Conservation (phyloP, 1,139 yeast genomes). For the Yamadazyma sp. region DNA sequence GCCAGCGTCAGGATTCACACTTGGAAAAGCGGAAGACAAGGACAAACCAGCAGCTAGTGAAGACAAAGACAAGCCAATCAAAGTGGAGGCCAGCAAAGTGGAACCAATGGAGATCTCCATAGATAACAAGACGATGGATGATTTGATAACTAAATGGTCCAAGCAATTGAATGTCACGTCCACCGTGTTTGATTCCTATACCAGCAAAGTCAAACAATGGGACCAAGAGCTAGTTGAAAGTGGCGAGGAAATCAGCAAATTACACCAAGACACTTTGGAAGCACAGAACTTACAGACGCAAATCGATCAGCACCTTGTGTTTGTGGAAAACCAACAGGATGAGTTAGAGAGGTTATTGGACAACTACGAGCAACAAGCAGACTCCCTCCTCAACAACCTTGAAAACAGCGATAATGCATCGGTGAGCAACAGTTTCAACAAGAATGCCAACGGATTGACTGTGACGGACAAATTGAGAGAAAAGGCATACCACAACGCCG, state of each 20-base stretch:
- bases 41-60: not conserved
- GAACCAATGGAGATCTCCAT: constrained; percentile 75
- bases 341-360: constrained; percentile 82
- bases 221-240: constrained; percentile 81
- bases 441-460: constrained; percentile 21
- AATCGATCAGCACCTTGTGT: constrained; percentile 82
- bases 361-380: constrained; percentile 85
- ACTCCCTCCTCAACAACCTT: constrained; percentile 48
- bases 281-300: constrained; percentile 86
- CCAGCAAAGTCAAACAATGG: constrained; percentile 77
- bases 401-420: constrained; percentile 25
- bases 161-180: constrained; percentile 75
- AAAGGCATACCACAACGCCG: constrained; percentile 87
- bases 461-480: constrained; percentile 84
- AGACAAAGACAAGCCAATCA: constrained; percentile 35
- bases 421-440: constrained; percentile 7
- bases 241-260: constrained; percentile 78
- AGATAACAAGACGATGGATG: constrained; percentile 90
- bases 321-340: constrained; percentile 89
- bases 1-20: constrained; percentile 10
- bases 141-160: constrained; percentile 91
- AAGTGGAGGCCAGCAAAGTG: constrained; percentile 53
- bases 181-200: constrained; percentile 72
- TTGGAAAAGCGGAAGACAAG: constrained; percentile 15
- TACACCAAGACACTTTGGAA: constrained; percentile 73